Evolutionary conservation across 495 filamentous ascomycete genomes (phyloP).

Genomic region (Xylona heveae): DNA sequence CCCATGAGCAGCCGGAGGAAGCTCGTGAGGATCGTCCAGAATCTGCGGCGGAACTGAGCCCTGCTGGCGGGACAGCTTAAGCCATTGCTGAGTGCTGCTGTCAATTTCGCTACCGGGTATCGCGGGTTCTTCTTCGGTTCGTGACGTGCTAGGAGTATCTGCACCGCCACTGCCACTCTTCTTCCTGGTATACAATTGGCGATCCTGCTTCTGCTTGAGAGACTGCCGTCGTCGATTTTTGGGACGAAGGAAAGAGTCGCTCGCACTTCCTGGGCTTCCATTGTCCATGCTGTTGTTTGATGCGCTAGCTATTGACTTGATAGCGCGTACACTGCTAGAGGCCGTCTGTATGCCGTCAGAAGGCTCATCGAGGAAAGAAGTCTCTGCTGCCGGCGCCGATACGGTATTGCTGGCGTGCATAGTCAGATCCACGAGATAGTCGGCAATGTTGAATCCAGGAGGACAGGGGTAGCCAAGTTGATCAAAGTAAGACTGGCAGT

Average conservation of each 20-base stretch:
- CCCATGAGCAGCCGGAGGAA: constrained; percentile 43
- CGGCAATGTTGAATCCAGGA: constrained; percentile 94
- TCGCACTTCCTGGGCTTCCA: constrained; percentile 29
- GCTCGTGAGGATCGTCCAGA: constrained; percentile 51
- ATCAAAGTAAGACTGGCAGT: constrained; percentile 86
- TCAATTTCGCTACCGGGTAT: neutral
- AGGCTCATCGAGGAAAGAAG: no score
- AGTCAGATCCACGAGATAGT: constrained; percentile 90
- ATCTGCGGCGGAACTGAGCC: constrained; percentile 38
- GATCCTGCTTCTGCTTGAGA: constrained; percentile 62
- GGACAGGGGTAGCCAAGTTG: constrained; percentile 78
- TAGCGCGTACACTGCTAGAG: constrained; percentile 73
- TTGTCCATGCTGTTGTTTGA: constrained; percentile 43
- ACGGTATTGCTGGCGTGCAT: constrained; percentile 69
- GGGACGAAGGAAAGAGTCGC: constrained; percentile 37
- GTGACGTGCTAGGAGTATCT: constrained; percentile 30
- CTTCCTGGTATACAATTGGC: constrained; percentile 74
- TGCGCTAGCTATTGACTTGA: constrained; percentile 74
- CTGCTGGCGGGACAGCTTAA: constrained; percentile 45
- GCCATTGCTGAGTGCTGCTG: constrained; percentile 37
- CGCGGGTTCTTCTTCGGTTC: constrained; percentile 44
- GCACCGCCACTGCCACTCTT: constrained; percentile 30
- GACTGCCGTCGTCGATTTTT: constrained; percentile 48
- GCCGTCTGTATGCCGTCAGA: constrained; percentile 37
- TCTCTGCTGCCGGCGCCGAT: constrained; percentile 35